A percentile compares a stretch with the other conserved stretches of the same genome.
Evolutionary conservation across 148 eudicot genomes (phyloP).

Genomic region (Vaccinium myrtillus): DNA sequence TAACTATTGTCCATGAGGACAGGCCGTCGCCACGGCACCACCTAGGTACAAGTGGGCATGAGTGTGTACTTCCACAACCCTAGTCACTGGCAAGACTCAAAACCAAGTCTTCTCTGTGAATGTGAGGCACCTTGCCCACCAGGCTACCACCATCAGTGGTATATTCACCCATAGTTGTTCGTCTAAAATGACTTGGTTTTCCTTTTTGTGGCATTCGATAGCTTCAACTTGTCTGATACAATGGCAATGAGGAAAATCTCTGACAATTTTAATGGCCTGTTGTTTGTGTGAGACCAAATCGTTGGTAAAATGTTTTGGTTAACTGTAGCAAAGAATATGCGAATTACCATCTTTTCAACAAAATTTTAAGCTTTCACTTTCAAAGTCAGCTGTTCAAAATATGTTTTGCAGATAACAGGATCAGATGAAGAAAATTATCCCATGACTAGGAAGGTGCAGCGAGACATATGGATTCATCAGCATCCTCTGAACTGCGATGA

Average conservation of each 20-base stretch:
- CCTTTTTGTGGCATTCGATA: neutral
- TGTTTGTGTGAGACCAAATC: neutral
- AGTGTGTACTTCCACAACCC: no score
- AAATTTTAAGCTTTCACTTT: neutral
- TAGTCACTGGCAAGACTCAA: no score
- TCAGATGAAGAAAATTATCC: conserved; percentile 96
- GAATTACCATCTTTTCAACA: neutral
- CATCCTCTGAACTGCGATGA: conserved; percentile 75
- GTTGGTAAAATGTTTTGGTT: neutral
- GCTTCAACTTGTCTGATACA: neutral
- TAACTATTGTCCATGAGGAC: no score
- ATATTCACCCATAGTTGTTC: neutral
- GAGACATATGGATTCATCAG: conserved; percentile 95
- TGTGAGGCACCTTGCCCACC: no score
- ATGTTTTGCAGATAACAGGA: conserved; percentile 51
- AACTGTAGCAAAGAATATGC: neutral
- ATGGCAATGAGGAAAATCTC: neutral
- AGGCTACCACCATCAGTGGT: no score
- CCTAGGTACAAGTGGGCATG: no score
- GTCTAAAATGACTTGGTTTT: neutral
- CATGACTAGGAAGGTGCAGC: conserved; percentile 85
- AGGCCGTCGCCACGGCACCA: no score
- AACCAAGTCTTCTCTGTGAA: no score
- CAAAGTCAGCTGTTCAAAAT: no score
- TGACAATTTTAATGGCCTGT: neutral